phyloP scores from a whole-genome alignment of 2,329 filamentous ascomycete genomes.

The Colletotrichum aenigma region DNA sequence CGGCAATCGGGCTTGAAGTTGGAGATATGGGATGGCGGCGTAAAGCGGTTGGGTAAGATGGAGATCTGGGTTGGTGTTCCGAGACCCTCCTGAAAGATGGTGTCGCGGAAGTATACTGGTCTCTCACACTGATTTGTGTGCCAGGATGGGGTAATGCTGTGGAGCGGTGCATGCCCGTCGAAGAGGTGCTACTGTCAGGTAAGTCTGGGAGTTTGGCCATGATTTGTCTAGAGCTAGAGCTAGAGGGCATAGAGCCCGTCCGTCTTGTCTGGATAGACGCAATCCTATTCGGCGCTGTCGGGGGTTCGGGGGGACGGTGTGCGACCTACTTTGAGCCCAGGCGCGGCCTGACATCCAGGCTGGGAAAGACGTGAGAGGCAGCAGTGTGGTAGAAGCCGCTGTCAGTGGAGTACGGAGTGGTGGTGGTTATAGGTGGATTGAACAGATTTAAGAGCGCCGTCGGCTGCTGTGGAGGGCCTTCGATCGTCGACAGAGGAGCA shows the following conservation, averaged over 20 bases:
- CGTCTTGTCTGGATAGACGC: slow-evolving; percentile 13
- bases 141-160: slow-evolving; percentile 57
- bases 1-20: slow-evolving; percentile 48
- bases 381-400: slow-evolving; percentile 52
- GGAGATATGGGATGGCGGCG: slow-evolving; percentile 60
- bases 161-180: slow-evolving; percentile 61
- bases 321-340: slow-evolving; percentile 59
- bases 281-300: slow-evolving; percentile 3
- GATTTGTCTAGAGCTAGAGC: not conserved
- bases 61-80: slow-evolving; percentile 56
- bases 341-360: slow-evolving; percentile 58
- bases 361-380: slow-evolving; percentile 48
- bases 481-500: slow-evolving; percentile 57
- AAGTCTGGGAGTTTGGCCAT: slow-evolving; percentile 35
- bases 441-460: slow-evolving; percentile 57
- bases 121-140: slow-evolving; percentile 53
- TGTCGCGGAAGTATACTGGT: slow-evolving; percentile 56
- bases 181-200: slow-evolving; percentile 49
- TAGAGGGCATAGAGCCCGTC: not conserved
- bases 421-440: slow-evolving; percentile 52
- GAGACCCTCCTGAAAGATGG: slow-evolving; percentile 54
- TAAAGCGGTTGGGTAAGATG: slow-evolving; percentile 50
- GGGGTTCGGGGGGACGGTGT: slow-evolving; percentile 17
- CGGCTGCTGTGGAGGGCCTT: slow-evolving; percentile 54
- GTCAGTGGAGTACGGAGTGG: slow-evolving; percentile 55